Conservation (phyloP, 345 rosid species). For the Populus ilicifolia region DNA sequence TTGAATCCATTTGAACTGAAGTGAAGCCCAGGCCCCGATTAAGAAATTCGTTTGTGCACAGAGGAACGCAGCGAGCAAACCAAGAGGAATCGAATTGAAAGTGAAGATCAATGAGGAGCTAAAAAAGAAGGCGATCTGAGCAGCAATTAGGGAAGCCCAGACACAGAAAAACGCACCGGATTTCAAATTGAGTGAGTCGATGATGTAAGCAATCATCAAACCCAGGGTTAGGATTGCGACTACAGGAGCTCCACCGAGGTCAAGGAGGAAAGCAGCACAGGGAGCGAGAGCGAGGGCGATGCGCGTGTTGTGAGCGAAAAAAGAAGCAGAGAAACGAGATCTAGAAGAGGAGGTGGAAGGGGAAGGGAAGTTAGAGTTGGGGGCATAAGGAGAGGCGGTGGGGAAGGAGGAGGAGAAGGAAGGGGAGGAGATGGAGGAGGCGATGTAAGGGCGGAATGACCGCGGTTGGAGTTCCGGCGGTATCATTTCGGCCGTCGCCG, state of each 20-base stretch:
- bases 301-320: constrained; percentile 72
- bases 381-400: constrained; percentile 37
- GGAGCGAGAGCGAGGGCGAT: constrained; percentile 79
- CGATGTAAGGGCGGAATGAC: constrained; percentile 73
- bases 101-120: constrained; percentile 52
- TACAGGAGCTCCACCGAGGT: constrained; percentile 93
- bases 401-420: constrained; percentile 34
- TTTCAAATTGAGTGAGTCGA: constrained; percentile 81
- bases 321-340: constrained; percentile 70
- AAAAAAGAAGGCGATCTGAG: constrained; percentile 97
- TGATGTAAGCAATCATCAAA: constrained; percentile 85
- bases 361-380: constrained; percentile 36
- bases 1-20: constrained; percentile 97
- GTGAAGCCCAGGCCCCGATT: constrained; percentile 89
- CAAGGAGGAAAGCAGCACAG: constrained; percentile 83
- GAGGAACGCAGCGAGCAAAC: constrained; percentile 63
- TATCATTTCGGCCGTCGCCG: constrained; percentile 53
- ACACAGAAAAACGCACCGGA: constrained; percentile 77
- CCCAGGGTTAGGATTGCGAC: constrained; percentile 69
- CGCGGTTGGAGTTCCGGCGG: constrained; percentile 93
- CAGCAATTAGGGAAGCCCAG: constrained; percentile 76
- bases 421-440: constrained; percentile 38
- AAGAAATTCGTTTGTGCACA: constrained; percentile 74
- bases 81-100: constrained; percentile 62
- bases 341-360: constrained; percentile 28